Evolutionary conservation across 164 flowering plant genomes (phyloP).

Genomic region (Magnolia officinalis): DNA sequence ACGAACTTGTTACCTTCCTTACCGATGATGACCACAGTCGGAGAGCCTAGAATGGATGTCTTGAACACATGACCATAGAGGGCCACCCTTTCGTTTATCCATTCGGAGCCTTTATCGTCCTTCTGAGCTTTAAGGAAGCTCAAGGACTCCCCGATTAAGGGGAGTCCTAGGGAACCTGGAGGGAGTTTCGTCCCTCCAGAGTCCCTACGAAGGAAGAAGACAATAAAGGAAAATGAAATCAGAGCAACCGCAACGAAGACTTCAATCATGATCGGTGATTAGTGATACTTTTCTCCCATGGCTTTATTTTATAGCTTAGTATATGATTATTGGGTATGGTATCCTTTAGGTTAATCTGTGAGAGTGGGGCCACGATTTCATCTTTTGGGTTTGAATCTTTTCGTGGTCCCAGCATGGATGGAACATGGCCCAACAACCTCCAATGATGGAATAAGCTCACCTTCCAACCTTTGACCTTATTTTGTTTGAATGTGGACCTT

Average conservation of each 20-base stretch:
- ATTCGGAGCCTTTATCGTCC: constrained; percentile 8
- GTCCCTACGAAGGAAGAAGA: neutral
- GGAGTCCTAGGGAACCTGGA: constrained; percentile 13
- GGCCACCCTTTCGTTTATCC: constrained; percentile 19
- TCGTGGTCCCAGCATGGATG: no score
- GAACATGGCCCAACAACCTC: no score
- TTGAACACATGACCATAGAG: constrained; percentile 19
- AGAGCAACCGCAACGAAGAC: neutral
- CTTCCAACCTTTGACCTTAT: no score
- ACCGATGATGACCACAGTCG: constrained; percentile 18
- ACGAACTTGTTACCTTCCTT: constrained; percentile 18
- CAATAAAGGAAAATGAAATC: neutral
- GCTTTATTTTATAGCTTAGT: no score
- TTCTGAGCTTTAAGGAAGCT: constrained; percentile 15
- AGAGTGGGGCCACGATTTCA: no score
- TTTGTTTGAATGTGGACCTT: no score
- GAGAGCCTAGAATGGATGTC: constrained; percentile 18
- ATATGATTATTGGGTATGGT: no score
- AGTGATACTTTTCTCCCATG: no score
- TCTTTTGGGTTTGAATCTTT: no score
- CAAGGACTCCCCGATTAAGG: constrained; percentile 18
- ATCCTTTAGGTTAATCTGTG: no score
- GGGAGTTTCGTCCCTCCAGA: constrained; percentile 9
- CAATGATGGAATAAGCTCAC: no score
- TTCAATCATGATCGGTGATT: no score